Conservation (phyloP, 2,329 filamentous ascomycete genomes). For the Penicillium sp. region DNA sequence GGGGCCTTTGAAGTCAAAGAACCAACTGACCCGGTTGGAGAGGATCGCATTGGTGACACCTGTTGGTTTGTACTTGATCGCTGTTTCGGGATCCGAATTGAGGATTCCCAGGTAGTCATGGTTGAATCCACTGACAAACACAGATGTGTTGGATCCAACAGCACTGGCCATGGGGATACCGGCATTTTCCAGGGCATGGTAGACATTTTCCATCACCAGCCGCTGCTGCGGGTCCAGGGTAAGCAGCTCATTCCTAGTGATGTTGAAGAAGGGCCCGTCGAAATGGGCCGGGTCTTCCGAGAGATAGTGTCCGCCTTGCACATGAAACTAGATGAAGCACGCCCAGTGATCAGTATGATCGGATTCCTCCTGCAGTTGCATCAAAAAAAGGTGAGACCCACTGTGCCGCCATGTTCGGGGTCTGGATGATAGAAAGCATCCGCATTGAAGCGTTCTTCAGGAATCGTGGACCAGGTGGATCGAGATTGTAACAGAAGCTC, state of each 20-base stretch:
- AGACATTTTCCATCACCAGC: constrained; percentile 33
- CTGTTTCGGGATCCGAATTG: constrained; percentile 23
- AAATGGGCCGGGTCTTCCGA: constrained; percentile 27
- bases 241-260: constrained; percentile 28
- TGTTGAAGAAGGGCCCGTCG: constrained; percentile 34
- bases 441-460: constrained; percentile 36
- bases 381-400: no score
- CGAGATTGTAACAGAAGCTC: constrained; percentile 32
- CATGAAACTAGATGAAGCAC: constrained; percentile 16
- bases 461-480: constrained; percentile 34
- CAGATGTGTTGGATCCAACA: constrained; percentile 29
- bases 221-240: constrained; percentile 36
- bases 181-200: constrained; percentile 35
- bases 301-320: constrained; percentile 30
- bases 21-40: constrained; percentile 26
- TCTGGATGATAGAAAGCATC: constrained; percentile 41
- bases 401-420: constrained; percentile 34
- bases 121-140: constrained; percentile 27
- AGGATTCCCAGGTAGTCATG: constrained; percentile 26
- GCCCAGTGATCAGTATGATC: neutral
- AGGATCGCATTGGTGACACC: constrained; percentile 21
- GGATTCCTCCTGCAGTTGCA: no score
- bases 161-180: constrained; percentile 25
- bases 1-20: constrained; percentile 27
- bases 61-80: constrained; percentile 24